A percentile compares a stretch with the other conserved stretches of the same genome.
Conservation (phyloP, 306 rosid species). For the Glycine tomentella region DNA sequence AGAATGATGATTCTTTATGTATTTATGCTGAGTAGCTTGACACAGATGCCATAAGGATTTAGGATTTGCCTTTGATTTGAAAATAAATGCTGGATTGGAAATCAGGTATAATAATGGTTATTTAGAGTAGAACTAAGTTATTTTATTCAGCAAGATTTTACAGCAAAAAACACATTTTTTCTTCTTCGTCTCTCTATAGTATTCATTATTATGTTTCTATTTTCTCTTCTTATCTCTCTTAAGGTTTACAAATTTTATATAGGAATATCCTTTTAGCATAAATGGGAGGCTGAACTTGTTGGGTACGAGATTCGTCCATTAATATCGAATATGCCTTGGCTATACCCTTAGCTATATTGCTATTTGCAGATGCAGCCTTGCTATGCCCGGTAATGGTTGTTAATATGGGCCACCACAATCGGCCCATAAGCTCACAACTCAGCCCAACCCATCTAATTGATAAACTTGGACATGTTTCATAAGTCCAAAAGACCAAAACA, state of each 20-base stretch:
- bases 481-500: too few species aligned
- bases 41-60: constrained; percentile 1
- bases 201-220: not conserved
- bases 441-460: not conserved
- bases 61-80: not conserved
- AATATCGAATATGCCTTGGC: constrained; percentile 47
- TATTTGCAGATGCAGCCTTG: not conserved
- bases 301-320: constrained; percentile 6
- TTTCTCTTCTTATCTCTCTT: not conserved
- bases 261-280: constrained; percentile 30
- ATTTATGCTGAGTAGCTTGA: constrained; percentile 1
- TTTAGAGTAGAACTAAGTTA: not conserved
- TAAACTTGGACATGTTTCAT: not conserved
- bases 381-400: not conserved
- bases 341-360: not conserved
- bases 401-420: not conserved
- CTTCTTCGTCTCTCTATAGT: not conserved
- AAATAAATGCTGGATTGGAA: constrained; percentile 4
- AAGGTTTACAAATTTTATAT: not conserved
- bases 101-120: constrained; percentile 8
- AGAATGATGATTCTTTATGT: not conserved
- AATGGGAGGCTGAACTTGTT: not conserved
- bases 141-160: not conserved
- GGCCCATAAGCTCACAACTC: not conserved
- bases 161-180: not conserved